Evolutionary conservation across 257 asterid species (phyloP), one percentile per base, ranked within the genome.

Genomic region (Anisodus acutangulus): DNA sequence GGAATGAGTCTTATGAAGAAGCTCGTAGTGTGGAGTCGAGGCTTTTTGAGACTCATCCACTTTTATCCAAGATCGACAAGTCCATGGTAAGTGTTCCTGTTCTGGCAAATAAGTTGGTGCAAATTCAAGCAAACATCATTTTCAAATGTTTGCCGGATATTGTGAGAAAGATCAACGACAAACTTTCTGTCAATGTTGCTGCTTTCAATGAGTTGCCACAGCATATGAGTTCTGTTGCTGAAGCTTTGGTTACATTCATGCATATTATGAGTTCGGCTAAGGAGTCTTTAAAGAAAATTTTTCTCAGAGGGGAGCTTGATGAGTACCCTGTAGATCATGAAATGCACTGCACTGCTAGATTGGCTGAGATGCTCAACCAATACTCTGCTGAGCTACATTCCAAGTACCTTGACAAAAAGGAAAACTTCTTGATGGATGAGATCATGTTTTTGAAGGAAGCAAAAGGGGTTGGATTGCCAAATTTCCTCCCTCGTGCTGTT

Each of bases 71-170:
- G 9, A 69, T 69, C 1, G 78, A 69, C 19, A 69, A 69, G 53
- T 69, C 53, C 10, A 69, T 69, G 78, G 78, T 69, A 39, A 69
- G 78, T 3, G 26, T 69, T 69, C 78, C 78, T 1, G 26, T 39
- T 69, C 2, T 37, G 53, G 53, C 78, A 16, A n/a, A 39, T 69
- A 69, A 39, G 15, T 69, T 69, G 78, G 78, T 69, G 53, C 26
- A 69, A 6, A 69, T 69, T 69, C 78, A 69, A 39, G 78, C 78
- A 68, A 68, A 12, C 78, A 68, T 68, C 78, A 39, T 68, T 68
- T 68, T 31, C 53, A 68, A 68, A 39, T 68, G 78, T 6, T 68
- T 68, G 78, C 78, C 78, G 5, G 78, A 68, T 68, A 68, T 68
- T 68, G 78, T 68, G 53, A 68, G 0, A 45, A 68, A 68, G 53